Evolutionary conservation across 129 eudicot genomes (phyloP).

Genomic region (Pseudognaphalium luteoalbum): DNA sequence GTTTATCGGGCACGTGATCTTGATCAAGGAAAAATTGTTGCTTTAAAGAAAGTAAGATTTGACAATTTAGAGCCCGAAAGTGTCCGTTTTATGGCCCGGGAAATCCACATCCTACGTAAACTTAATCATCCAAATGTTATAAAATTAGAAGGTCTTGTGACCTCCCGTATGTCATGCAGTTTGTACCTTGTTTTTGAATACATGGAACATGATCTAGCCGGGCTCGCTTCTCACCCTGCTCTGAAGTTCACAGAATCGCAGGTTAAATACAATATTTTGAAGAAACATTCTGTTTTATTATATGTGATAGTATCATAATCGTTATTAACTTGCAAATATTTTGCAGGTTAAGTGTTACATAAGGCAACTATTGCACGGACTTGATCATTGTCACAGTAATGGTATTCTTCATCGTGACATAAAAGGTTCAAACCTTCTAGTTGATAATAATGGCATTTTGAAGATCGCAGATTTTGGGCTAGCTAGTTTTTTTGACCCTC

Average conservation of each 20-base stretch:
- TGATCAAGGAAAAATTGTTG: conserved; percentile 80
- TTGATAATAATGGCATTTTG: conserved; percentile 69
- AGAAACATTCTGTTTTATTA: too few relatives aligned
- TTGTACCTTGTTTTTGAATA: conserved; percentile 86
- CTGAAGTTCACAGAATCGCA: conserved; percentile 86
- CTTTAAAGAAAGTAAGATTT: conserved; percentile 82
- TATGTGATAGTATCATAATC: background rate
- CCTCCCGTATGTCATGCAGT: conserved; percentile 85
- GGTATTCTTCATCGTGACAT: conserved; percentile 90
- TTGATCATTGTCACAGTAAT: conserved; percentile 81
- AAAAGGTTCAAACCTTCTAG: conserved; percentile 84
- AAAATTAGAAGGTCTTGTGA: conserved; percentile 86
- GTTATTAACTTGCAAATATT: background rate
- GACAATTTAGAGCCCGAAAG: conserved; percentile 84
- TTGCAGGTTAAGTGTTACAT: conserved; percentile 81
- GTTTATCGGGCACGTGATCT: conserved; percentile 92
- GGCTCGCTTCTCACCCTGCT: conserved; percentile 77
- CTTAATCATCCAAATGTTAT: conserved; percentile 87
- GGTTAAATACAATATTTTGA: conserved; percentile 34
- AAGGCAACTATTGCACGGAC: conserved; percentile 75
- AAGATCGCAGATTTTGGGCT: conserved; percentile 95
- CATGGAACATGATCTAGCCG: conserved; percentile 92
- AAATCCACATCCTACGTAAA: conserved; percentile 70
- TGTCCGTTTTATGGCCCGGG: conserved; percentile 92
- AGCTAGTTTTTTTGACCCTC: conserved; percentile 73